Base-by-base conservation (phyloP, 2,329 filamentous ascomycete species). In the Ascochyta clinopodiicola region DNA sequence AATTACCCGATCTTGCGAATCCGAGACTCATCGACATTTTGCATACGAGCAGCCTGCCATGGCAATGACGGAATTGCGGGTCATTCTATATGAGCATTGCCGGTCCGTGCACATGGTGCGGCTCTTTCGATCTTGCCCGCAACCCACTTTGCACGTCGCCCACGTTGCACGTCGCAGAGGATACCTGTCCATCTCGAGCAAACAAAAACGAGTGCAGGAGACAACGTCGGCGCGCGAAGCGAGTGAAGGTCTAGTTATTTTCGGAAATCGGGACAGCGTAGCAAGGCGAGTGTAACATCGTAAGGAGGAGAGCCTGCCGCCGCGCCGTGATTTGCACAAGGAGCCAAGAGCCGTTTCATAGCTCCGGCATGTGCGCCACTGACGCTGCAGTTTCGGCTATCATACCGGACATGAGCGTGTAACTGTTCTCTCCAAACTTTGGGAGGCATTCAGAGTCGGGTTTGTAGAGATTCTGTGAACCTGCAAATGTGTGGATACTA, bases 281-380 rank as follows among this genome's bases (percentile, higher is more conserved):
- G 44, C 38, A 43, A 34, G 27, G 48, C 38, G 4, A 44, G 6
- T 27, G 34, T 13, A 19, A 38, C 27, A 4, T 44, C 12, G 24
- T 22, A 21, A 43, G n/a, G 13, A 37, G 35, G 44, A 43, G 13
- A 6, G 25, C 10, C 25, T 32, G 15, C 38, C 31, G 32, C 32
- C n/a, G 38, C 24, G 21, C 22, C 37, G 37, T 44, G 44, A 53
- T 53, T 44, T 53, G 51, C 32, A 34, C 44, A 53, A 21, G 38
- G 50, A 46, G 31, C 48, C 25, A 27, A 31, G 37, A 53, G 51
- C 44, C 44, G 51, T 44, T 46, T 45, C 36, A 25, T 47, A 45
- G 50, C 50, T 36, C 31, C 50, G 44, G 50, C 37, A 37, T 19
- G 32, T 32, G 44, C 51, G 51, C 51, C 51, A 48, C 51, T 54